Base-by-base conservation (phyloP, 805 yeast genomes). In the Saccharomycopsis schoenii region DNA sequence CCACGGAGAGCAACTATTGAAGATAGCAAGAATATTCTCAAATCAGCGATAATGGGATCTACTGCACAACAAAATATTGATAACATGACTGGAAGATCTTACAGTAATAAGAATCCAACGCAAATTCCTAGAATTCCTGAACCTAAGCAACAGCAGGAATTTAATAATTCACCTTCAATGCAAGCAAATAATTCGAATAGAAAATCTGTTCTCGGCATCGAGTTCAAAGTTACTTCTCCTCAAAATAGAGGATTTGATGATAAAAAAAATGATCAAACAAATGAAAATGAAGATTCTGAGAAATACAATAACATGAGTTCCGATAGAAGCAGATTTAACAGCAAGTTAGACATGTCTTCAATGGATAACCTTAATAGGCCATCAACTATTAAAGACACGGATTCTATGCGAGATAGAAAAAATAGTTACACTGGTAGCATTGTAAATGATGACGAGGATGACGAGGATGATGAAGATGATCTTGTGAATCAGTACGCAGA, bases 391-490 rank as follows among this genome's bases (percentile, higher is more conserved):
- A 47, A 14, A 47, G 52, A 21, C 1, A 11, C 6, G 14, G 34
- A 19, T 10, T 24, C 52, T 12, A 21, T 11, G 29, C 34, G 15
- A 4, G 59, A 29, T 36, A n/a, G n/a, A 6, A 25, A 37, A 17
- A 40, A n/a, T 19, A 56, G 42, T 14, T 58, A 11, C 34, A 8
- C 8, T 34, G 42, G 34, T 10, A 57, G 36, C 39, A 14, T 25
- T 19, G 55, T 39, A 29, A 47, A 41, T 36, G 57, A 59, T 37
- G 59, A 58, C 19, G 43, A 61, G 39, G 59, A 62, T 5, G 66
- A 61, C 4, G 72, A 68, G 2, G 75, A 70, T 19, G 70, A 66
- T 37, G 67, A 62, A 15, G 65, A 67, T 57, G 68, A 68, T 36
- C 25, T 37, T 4, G 34, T 24, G 14, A 36, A 43, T 10, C 40